phyloP scores from a whole-genome alignment of 2,329 filamentous ascomycete genomes.

The Talaromyces sp. region DNA sequence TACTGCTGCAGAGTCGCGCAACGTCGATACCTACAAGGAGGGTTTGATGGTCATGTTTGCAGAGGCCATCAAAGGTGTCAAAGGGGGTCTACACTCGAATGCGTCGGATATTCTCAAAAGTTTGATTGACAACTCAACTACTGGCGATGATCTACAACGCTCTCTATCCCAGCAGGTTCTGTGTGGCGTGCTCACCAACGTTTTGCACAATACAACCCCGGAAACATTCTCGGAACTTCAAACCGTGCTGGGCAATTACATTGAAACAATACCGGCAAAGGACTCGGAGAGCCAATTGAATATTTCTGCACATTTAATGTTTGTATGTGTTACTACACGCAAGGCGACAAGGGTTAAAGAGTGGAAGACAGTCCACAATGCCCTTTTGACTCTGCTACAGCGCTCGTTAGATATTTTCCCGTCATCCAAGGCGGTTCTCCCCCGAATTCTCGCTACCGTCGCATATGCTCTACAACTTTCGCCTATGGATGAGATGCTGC shows the following conservation, averaged over 20 bases:
- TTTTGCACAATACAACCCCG: conserved; percentile 73
- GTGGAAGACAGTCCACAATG: conserved; percentile 64
- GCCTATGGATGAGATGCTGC: conserved; percentile 72
- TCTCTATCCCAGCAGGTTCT: conserved; percentile 55
- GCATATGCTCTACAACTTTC: conserved; percentile 69
- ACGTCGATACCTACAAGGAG: conserved; percentile 63
- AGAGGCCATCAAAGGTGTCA: conserved; percentile 66
- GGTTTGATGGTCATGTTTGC: conserved; percentile 90
- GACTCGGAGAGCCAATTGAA: conserved; percentile 36
- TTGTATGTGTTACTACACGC: conserved; percentile 71
- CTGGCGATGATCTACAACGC: conserved; percentile 23
- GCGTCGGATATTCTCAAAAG: conserved; percentile 50
- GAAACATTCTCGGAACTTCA: conserved; percentile 69
- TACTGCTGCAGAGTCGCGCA: conserved; percentile 26
- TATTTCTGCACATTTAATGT: conserved; percentile 33
- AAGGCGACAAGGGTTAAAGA: conserved; percentile 68
- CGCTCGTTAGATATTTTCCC: conserved; percentile 20
- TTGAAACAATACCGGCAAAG: conserved; percentile 28
- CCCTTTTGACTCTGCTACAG: conserved; percentile 51
- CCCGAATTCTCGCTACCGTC: conserved; percentile 40
- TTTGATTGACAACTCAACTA: conserved; percentile 37
- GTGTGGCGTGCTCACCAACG: conserved; percentile 70
- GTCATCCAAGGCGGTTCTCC: conserved; percentile 22
- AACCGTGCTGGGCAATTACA: conserved; percentile 54
- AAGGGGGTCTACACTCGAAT: conserved; percentile 54